Evolutionary conservation across 352 stramenopile species (phyloP), one percentile per base, ranked within the genome.

Genomic region (Pythium utonaiense): DNA sequence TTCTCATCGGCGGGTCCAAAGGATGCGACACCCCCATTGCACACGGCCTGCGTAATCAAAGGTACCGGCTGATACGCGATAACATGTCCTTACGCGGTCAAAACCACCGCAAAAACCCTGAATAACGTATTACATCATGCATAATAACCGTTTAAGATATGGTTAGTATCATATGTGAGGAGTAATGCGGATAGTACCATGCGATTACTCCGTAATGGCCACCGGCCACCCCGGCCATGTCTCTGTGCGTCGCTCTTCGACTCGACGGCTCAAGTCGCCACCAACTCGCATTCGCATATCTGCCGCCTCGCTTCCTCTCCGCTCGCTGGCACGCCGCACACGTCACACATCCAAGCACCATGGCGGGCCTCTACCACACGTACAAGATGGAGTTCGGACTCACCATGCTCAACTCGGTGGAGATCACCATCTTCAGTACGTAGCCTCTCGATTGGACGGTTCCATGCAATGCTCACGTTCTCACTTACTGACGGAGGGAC

Each of bases 321-420:
- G 33, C 33, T 22, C n/a, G 5, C 17, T 34, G 17, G 22, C 51
- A 28, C 30, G 6, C 6, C 38, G 19, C 14, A 40, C 16, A 36
- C 9, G 24, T 22, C 24, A 53, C 9, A 34, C 13, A 22, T 17
- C 16, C 22, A 25, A 51, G 22, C 25, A 69, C 22, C 34, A 92
- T 91, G 83, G 69, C 88, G 44, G 77, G 79, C 64, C 76, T 74
- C 70, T 93, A 93, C 68, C 77, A 78, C 63, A 88, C 78, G 78
- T 93, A 93, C 80, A 93, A 93, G 77, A 72, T 93, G 44, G 84
- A 93, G 80, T 93, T 91, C 56, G 84, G 81, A 21, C 77, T 93
- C 59, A 88, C 84, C 27, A 89, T 93, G 77, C 71, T 93, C 21
- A 90, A 77, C 69, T 80, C 79, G 64, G 89, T 82, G 74, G 84